A percentile compares a stretch with the other conserved stretches of the same genome.
These are phyloP conservation scores for Backusella luteola DNA, from an alignment of 192 early-diverging fungal genomes.

Conservation along the genomic window DNA sequence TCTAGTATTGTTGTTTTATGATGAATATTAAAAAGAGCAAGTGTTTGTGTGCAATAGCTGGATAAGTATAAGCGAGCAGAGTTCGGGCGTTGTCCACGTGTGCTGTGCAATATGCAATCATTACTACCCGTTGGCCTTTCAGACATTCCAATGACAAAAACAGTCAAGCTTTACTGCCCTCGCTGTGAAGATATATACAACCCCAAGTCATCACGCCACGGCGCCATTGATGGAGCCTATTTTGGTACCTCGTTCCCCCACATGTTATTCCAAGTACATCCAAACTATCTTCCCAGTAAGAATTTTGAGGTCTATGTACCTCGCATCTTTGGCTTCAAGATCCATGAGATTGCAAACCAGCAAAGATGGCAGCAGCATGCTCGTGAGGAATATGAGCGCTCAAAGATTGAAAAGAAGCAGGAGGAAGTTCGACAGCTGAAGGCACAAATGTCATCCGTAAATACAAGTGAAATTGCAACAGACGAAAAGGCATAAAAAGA, in stretches of 20 bases:
- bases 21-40: not conserved
- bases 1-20: not conserved
- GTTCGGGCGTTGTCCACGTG: slow-evolving; percentile 96
- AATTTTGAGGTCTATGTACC: slow-evolving; percentile 86
- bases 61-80: slow-evolving; percentile 94
- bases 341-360: slow-evolving; percentile 84
- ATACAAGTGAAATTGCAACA: not conserved
- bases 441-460: not conserved
- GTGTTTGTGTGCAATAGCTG: slow-evolving; percentile 32
- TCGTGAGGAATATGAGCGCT: slow-evolving; percentile 49
- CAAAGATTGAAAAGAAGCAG: slow-evolving; percentile 16
- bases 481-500: not conserved
- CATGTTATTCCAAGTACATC: slow-evolving; percentile 92
- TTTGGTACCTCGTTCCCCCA: slow-evolving; percentile 97
- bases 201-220: slow-evolving; percentile 85
- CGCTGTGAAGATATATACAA: slow-evolving; percentile 97
- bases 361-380: slow-evolving; percentile 90
- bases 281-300: slow-evolving; percentile 75
- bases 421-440: slow-evolving; percentile 9
- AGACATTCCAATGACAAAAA: slow-evolving; percentile 80
- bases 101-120: slow-evolving; percentile 87
- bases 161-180: slow-evolving; percentile 95
- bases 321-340: slow-evolving; percentile 97
- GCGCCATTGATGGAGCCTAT: slow-evolving; percentile 90
- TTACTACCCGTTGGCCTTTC: slow-evolving; percentile 88